Conservation (phyloP, 2,329 filamentous ascomycete genomes). For the Beauveria asiatica region DNA sequence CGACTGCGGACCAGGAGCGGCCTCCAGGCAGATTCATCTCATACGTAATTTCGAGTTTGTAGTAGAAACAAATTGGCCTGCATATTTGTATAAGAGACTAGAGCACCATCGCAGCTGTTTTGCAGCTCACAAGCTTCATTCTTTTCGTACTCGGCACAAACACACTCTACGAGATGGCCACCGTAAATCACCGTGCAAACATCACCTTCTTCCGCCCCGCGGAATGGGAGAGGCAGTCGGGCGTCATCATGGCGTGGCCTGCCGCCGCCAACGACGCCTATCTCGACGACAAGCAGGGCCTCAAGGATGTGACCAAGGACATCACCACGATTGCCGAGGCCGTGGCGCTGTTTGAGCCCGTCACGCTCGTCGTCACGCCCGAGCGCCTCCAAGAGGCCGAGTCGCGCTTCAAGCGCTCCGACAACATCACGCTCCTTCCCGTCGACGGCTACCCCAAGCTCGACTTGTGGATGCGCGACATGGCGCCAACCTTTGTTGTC, state of each 20-base stretch:
- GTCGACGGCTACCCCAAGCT: conserved; percentile 10
- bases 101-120: not conserved
- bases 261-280: conserved; percentile 9
- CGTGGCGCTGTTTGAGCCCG: conserved; percentile 19
- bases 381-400: conserved; percentile 13
- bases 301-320: conserved; percentile 15
- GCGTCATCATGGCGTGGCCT: conserved; percentile 10
- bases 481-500: conserved; percentile 18
- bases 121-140: not conserved
- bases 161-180: not conserved
- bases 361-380: conserved; percentile 16
- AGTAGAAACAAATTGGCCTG: not conserved
- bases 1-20: not conserved
- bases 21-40: not conserved
- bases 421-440: conserved; percentile 7
- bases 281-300: conserved; percentile 5
- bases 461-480: conserved; percentile 23
- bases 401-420: conserved; percentile 1
- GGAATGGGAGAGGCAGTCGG: conserved; percentile 8
- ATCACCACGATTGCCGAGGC: conserved; percentile 19
- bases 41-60: not conserved
- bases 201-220: conserved; percentile 2
- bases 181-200: not conserved
- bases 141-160: not conserved
- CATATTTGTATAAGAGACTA: not conserved